phyloP scores from a whole-genome alignment of 441 rosid genomes.

The Eutrema salsugineum region DNA sequence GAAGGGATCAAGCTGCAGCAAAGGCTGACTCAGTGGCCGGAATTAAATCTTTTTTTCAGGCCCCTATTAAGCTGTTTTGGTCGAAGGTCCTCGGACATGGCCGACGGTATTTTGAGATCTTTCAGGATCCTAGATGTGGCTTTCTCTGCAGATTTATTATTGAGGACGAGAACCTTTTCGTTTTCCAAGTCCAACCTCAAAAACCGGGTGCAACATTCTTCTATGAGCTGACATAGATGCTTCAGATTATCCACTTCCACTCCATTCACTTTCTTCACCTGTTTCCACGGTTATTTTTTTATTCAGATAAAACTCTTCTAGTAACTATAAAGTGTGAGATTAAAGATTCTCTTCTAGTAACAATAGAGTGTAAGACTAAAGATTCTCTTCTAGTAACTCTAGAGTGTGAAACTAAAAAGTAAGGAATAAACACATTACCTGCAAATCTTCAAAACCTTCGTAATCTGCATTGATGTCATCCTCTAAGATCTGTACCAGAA shows the following conservation, averaged over 20 bases:
- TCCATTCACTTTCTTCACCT: slow-evolving; percentile 50
- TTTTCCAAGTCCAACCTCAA: slow-evolving; percentile 66
- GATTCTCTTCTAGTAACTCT: too few species aligned
- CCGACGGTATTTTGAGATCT: slow-evolving; percentile 58
- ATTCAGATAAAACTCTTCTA: not conserved
- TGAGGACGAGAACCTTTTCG: slow-evolving; percentile 55
- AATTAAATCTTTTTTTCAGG: not conserved
- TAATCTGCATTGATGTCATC: slow-evolving; percentile 69
- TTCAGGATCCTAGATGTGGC: slow-evolving; percentile 56
- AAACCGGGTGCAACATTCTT: slow-evolving; percentile 37
- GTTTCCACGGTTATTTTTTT: slow-evolving; percentile 19
- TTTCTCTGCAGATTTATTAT: slow-evolving; percentile 40
- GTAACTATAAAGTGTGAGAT: too few species aligned
- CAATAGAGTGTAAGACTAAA: too few species aligned
- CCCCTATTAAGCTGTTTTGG: not conserved
- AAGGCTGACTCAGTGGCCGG: not conserved
- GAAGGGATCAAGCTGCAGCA: not conserved
- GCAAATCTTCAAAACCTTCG: slow-evolving; percentile 59
- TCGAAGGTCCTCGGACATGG: slow-evolving; percentile 46
- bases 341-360: too few species aligned
- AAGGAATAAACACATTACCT: slow-evolving; percentile 37
- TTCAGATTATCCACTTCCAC: not conserved
- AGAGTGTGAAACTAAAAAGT: not conserved
- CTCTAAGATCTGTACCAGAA: slow-evolving; percentile 53
- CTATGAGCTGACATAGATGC: slow-evolving; percentile 26